These are phyloP conservation scores for Aspergillus texensis DNA, from an alignment of 2,329 filamentous ascomycete genomes.

Conservation along the genomic window DNA sequence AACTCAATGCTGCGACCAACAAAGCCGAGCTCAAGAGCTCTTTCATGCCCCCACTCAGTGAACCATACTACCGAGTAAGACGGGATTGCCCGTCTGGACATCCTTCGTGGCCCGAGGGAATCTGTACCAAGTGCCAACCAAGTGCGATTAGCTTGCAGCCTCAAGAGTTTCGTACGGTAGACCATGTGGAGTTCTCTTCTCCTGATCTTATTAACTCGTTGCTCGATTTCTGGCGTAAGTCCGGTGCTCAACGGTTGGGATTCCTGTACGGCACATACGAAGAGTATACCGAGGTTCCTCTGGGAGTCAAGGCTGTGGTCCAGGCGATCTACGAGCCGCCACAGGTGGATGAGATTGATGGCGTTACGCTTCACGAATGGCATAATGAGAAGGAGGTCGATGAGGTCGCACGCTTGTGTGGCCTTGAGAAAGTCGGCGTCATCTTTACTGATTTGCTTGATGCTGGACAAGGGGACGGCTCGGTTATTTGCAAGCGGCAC, in stretches of 20 bases:
- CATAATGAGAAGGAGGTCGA: conserved; percentile 81
- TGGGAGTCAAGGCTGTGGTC: conserved; percentile 92
- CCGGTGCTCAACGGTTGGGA: conserved; percentile 80
- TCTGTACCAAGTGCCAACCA: conserved; percentile 97
- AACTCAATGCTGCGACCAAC: conserved; percentile 95
- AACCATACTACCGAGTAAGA: conserved; percentile 89
- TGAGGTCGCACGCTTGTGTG: conserved; percentile 77
- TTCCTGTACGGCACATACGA: conserved; percentile 90
- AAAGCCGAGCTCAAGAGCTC: conserved; percentile 92
- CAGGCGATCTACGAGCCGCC: conserved; percentile 97
- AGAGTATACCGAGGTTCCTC: conserved; percentile 87
- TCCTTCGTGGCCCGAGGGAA: conserved; percentile 90
- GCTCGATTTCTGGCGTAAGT: conserved; percentile 87
- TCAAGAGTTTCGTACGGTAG: conserved; percentile 93
- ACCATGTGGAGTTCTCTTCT: conserved; percentile 94
- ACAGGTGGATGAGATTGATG: conserved; percentile 85
- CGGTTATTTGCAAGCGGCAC: conserved; percentile 92
- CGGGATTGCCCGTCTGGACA: conserved; percentile 91
- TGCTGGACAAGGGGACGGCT: conserved; percentile 77
- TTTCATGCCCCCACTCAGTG: conserved; percentile 91
- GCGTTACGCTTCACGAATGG: conserved; percentile 83
- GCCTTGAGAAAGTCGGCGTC: conserved; percentile 84
- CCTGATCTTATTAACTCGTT: conserved; percentile 84
- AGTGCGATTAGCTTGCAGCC: conserved; percentile 95
- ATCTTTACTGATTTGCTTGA: conserved; percentile 94